Conservation (phyloP, 2,329 filamentous ascomycete genomes). For the Lachnellula occidentalis region DNA sequence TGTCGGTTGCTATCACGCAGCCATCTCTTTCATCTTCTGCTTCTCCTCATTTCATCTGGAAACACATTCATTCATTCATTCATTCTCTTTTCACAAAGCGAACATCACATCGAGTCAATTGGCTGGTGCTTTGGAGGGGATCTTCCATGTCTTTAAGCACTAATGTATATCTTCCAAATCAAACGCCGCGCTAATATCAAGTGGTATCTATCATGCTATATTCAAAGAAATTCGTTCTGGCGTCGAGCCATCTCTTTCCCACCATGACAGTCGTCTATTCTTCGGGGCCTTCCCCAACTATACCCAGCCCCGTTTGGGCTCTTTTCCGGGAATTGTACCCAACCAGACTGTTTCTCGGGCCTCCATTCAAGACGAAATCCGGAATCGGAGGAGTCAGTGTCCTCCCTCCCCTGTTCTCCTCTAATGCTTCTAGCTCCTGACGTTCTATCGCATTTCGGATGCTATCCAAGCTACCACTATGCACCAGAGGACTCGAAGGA, state of each 20-base stretch:
- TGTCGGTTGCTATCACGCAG: neutral
- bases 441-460: conserved; percentile 23
- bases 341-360: conserved; percentile 44
- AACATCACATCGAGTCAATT: no score
- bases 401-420: conserved; percentile 33
- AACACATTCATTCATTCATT: no score
- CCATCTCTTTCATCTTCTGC: no score
- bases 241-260: conserved; percentile 22
- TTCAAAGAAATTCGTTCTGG: conserved; percentile 26
- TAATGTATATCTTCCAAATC: conserved; percentile 25
- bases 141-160: conserved; percentile 19
- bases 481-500: conserved; percentile 45
- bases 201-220: conserved; percentile 28
- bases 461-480: conserved; percentile 45
- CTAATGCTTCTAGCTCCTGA: conserved; percentile 24
- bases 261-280: conserved; percentile 14
- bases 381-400: conserved; percentile 56
- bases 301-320: conserved; percentile 15
- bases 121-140: neutral
- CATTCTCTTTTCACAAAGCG: no score
- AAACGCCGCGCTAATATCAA: conserved; percentile 29
- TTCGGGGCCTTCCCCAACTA: conserved; percentile 19
- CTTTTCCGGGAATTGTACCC: conserved; percentile 35
- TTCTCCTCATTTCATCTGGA: neutral
- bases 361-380: conserved; percentile 53